Conservation (phyloP, 1,284 basidiomycete genomes). For the Coniferiporia sulphurascens region DNA sequence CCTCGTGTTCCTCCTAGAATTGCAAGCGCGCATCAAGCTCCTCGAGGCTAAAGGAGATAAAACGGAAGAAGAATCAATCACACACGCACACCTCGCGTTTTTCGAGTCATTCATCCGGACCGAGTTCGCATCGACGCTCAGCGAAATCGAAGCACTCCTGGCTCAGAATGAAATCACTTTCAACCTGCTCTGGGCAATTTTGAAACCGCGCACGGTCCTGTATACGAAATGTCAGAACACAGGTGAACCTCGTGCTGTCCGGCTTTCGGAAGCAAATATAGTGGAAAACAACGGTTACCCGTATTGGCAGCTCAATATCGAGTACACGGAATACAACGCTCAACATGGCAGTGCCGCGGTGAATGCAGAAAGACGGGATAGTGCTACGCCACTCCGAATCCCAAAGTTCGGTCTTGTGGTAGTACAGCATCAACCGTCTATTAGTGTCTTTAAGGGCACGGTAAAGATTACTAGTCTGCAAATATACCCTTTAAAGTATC, state of each 20-base stretch:
- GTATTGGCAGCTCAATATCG: slow-evolving; percentile 6
- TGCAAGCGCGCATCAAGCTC: neutral
- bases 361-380: neutral
- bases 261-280: slow-evolving; percentile 7
- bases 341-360: neutral
- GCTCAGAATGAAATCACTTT: slow-evolving; percentile 21
- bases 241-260: slow-evolving; percentile 4
- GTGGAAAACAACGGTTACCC: neutral
- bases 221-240: slow-evolving; percentile 15
- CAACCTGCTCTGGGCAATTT: slow-evolving; percentile 23
- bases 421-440: neutral
- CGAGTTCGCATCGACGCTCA: slow-evolving; percentile 17
- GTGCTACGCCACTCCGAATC: neutral
- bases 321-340: slow-evolving; percentile 6
- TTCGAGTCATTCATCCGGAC: slow-evolving; percentile 20
- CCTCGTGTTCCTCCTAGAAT: neutral
- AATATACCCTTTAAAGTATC: slow-evolving; percentile 1
- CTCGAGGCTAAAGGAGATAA: neutral
- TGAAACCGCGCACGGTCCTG: slow-evolving; percentile 12
- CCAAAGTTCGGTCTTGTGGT: neutral
- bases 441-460: neutral
- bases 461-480: neutral
- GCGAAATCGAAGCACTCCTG: slow-evolving; percentile 19
- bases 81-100: slow-evolving; percentile 17
- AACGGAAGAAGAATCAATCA: neutral